These are phyloP conservation scores for Hypoxylon sp. DNA, from an alignment of 2,329 filamentous ascomycete genomes.

Conservation along the genomic window DNA sequence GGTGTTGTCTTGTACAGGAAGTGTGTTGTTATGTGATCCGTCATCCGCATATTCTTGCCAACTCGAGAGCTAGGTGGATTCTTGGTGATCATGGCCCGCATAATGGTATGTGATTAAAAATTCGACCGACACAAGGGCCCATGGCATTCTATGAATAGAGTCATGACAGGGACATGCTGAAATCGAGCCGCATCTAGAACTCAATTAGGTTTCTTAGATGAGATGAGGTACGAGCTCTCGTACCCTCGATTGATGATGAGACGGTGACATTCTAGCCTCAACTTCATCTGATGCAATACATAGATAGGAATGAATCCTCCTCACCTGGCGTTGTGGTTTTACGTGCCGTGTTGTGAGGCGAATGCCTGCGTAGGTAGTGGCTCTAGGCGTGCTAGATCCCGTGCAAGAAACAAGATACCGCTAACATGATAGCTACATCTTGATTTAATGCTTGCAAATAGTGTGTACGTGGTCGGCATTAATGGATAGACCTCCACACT, in stretches of 20 bases:
- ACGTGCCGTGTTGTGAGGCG: slow-evolving; percentile 16
- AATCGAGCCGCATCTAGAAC: slow-evolving; percentile 45
- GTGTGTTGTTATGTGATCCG: slow-evolving; percentile 18
- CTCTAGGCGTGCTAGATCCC: slow-evolving; percentile 20
- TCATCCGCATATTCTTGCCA: slow-evolving; percentile 24
- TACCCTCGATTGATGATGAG: slow-evolving; percentile 32
- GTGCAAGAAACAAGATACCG: slow-evolving; percentile 22
- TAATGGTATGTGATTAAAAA: slow-evolving; percentile 35
- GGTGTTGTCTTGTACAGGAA: slow-evolving; percentile 4
- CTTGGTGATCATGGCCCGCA: slow-evolving; percentile 37
- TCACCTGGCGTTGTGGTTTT: slow-evolving; percentile 22
- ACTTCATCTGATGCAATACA: slow-evolving; percentile 25
- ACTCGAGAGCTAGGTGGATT: slow-evolving; percentile 25
- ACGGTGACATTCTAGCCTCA: slow-evolving; percentile 40
- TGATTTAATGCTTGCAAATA: slow-evolving; percentile 37
- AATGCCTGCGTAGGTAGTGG: slow-evolving; percentile 16
- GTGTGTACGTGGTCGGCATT: slow-evolving; percentile 36
- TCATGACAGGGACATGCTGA: slow-evolving; percentile 34
- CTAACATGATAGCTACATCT: slow-evolving; percentile 41
- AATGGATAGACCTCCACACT: slow-evolving; percentile 37
- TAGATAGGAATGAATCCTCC: slow-evolving; percentile 29
- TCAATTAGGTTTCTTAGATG: slow-evolving; percentile 28
- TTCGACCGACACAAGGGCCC: slow-evolving; percentile 31
- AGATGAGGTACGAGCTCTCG: slow-evolving; percentile 27
- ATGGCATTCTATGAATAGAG: slow-evolving; percentile 46